Percentiles rank a stretch among this genome's conserved stretches.
Evolutionary conservation across 306 rosid genomes (phyloP).

Genomic region (Canavalia gladiata): DNA sequence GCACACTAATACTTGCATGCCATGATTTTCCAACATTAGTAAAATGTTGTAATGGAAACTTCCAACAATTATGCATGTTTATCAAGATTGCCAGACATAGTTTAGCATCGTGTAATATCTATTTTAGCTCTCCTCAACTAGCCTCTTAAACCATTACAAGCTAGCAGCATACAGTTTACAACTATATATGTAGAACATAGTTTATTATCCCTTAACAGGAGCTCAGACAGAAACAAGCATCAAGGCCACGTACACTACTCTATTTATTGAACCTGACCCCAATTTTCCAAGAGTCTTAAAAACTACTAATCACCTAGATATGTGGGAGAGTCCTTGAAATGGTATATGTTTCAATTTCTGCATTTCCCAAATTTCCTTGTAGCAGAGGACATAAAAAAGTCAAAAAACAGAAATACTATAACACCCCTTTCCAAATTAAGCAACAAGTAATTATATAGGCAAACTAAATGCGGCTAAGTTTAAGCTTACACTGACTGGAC

Average conservation of each 20-base stretch:
- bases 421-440: background rate
- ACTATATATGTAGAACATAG: background rate
- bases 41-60: background rate
- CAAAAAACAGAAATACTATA: constrained; percentile 24
- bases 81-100: constrained; percentile 10
- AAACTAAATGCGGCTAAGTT: constrained; percentile 28
- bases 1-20: background rate
- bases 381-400: background rate
- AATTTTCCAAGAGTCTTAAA: constrained; percentile 26
- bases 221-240: constrained; percentile 21
- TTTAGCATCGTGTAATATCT: background rate
- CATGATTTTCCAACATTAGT: constrained; percentile 2
- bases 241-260: background rate
- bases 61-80: background rate
- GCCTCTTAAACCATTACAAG: constrained; percentile 15
- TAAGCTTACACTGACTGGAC: constrained; percentile 74
- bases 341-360: constrained; percentile 12
- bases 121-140: background rate
- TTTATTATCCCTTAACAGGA: background rate
- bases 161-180: background rate
- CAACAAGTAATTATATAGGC: constrained; percentile 9
- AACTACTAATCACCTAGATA: constrained; percentile 7
- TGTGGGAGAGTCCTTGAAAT: background rate
- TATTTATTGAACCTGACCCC: constrained; percentile 23
- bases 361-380: background rate